Percentiles rank a stretch among this genome's conserved stretches.
Evolutionary conservation across 768 basidiomycete species (phyloP).

Genomic region (Russula abietina): DNA sequence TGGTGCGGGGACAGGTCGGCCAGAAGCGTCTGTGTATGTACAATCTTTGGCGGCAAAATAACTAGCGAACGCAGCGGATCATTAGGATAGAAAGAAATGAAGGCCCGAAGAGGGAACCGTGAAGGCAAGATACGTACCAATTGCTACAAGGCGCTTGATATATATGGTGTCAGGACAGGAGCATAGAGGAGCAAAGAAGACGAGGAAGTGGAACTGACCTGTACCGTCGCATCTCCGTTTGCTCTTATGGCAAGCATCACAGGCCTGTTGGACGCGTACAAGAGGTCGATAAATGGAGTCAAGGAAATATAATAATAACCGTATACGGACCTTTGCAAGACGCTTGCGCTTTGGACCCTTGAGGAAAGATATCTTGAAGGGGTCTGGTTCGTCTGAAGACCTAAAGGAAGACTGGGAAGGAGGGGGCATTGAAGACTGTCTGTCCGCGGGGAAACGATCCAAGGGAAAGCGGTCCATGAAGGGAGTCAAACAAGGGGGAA

Average conservation of each 20-base stretch:
- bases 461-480: constrained; percentile 16
- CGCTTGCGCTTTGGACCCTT: constrained; percentile 51
- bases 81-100: constrained; percentile 21
- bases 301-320: background rate
- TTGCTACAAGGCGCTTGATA: constrained; percentile 70
- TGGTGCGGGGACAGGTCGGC: constrained; percentile 73
- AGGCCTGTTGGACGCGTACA: constrained; percentile 40
- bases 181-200: constrained; percentile 7
- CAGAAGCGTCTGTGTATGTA: constrained; percentile 73
- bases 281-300: background rate
- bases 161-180: constrained; percentile 16
- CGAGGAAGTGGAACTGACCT: constrained; percentile 40
- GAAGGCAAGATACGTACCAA: constrained; percentile 42
- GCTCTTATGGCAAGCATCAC: constrained; percentile 80
- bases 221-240: constrained; percentile 82
- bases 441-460: background rate
- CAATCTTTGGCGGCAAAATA: constrained; percentile 79
- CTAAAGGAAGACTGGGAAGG: constrained; percentile 13
- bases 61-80: constrained; percentile 34
- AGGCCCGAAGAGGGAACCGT: background rate
- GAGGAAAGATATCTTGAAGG: constrained; percentile 39
- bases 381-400: constrained; percentile 29
- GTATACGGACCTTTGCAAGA: constrained; percentile 41
- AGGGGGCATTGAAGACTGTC: background rate
- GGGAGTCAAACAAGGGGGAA: background rate